These are phyloP conservation scores for Sideroxylon spinosum DNA, from an alignment of 179 eudicot species.

Conservation along the genomic window DNA sequence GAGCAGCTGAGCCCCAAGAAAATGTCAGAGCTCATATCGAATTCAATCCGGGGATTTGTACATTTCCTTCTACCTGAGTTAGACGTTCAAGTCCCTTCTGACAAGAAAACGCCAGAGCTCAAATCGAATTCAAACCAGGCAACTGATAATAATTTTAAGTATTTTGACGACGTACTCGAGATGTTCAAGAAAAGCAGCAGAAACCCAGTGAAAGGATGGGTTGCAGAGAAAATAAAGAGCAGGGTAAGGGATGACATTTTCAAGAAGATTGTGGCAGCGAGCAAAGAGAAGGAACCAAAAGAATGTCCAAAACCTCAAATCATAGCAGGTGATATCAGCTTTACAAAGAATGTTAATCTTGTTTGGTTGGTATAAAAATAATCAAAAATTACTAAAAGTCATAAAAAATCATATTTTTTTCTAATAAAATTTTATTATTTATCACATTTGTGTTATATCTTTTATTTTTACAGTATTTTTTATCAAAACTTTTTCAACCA, in stretches of 20 bases:
- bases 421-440: neutral
- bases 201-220: conserved; percentile 15
- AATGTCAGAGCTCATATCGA: conserved; percentile 47
- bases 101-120: no score
- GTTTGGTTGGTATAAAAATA: no score
- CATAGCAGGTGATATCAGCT: conserved; percentile 17
- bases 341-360: no score
- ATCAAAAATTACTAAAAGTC: no score
- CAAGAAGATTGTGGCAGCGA: conserved; percentile 14
- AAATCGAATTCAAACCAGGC: no score
- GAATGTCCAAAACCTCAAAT: conserved; percentile 18
- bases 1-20: conserved; percentile 53
- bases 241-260: conserved; percentile 10
- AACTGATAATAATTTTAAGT: no score
- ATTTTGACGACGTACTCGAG: conserved; percentile 18
- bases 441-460: neutral
- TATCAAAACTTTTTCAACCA: no score
- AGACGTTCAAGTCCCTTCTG: neutral
- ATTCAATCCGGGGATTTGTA: conserved; percentile 35
- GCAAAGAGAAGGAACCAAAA: neutral
- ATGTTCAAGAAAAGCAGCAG: conserved; percentile 13
- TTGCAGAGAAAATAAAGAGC: conserved; percentile 18
- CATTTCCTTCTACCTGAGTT: conserved; percentile 43
- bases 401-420: neutral
- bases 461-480: no score